Base-by-base conservation (phyloP, 2,329 filamentous ascomycete species). In the Talaromyces sp. region DNA sequence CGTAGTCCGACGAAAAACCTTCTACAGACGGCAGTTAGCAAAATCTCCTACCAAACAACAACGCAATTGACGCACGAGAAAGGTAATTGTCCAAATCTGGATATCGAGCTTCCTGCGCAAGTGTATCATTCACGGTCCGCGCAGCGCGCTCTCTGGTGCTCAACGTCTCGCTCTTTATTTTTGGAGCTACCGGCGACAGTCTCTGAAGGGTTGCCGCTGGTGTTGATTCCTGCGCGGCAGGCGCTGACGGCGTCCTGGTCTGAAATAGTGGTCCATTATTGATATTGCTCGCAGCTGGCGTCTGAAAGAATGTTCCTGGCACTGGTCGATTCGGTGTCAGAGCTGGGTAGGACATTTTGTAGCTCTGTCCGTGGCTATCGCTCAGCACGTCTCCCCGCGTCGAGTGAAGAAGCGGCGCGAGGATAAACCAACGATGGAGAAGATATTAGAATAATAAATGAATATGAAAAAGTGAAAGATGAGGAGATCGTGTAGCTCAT, bases 1-100 rank as follows among this genome's bases (percentile, higher is more conserved):
- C 92, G 80, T 98, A 98, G 69, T 97, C 93, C 72, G 91, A 94
- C 5, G 93, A 97, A 69, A 91, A 89, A 69, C 95, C 93, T 81
- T 93, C 92, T 96, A 71, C 64, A 63, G 69, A 65, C 51, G 15
- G 62, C 69, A 68, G 71, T 81, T 70, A 78, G 74, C 68, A 68
- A 45, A 59, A 59, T 59, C 31, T 45, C 62, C 64, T 11, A 51
- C 5, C 60, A 60, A 56, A 65, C 19, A 45, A 19, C 17, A 11
- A 1, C 56, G 4, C 36, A 45, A n/a, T 63, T 59, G 62, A 85
- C 91, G 84, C 83, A 95, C 93, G 92, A 79, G 89, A 88, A 72
- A 96, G 88, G 80, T 97, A 97, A 65, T 87, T 90, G 76, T 98
- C 94, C 19, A 99, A 82, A 69, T 96, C 92, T 6, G 93, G 93